Evolutionary conservation across 2,329 filamentous ascomycete species (phyloP).

Genomic region (Ilyonectria destructans): DNA sequence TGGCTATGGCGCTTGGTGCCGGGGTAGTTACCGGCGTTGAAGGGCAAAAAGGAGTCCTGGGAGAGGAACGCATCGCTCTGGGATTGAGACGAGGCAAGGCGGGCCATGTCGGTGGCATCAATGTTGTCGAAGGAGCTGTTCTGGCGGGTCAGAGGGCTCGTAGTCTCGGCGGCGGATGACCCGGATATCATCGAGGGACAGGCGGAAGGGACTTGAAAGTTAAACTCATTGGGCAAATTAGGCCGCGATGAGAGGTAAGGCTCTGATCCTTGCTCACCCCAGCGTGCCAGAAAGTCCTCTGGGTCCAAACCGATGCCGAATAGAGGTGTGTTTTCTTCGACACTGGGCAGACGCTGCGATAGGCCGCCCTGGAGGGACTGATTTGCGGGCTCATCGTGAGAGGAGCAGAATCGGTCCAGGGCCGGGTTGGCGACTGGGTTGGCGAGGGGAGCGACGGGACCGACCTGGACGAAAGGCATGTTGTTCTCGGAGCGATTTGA

Average conservation of each 20-base stretch:
- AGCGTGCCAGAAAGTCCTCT: slow-evolving; percentile 56
- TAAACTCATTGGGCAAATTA: slow-evolving; percentile 45
- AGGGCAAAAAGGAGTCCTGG: slow-evolving; percentile 44
- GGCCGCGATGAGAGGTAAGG: slow-evolving; percentile 47
- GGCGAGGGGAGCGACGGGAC: slow-evolving; percentile 53
- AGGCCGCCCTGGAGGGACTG: slow-evolving; percentile 41
- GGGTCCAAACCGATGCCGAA: slow-evolving; percentile 58
- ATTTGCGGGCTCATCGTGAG: slow-evolving; percentile 52
- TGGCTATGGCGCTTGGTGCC: slow-evolving; percentile 51
- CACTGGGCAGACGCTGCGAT: slow-evolving; percentile 53
- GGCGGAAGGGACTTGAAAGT: slow-evolving; percentile 53
- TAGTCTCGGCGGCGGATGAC: slow-evolving; percentile 56
- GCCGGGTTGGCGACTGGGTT: slow-evolving; percentile 47
- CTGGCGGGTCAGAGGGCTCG: slow-evolving; percentile 60
- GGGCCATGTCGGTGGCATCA: slow-evolving; percentile 55
- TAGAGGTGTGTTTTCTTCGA: slow-evolving; percentile 54
- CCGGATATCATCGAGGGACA: slow-evolving; percentile 63
- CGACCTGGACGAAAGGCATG: slow-evolving; percentile 57
- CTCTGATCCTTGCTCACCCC: slow-evolving; percentile 41
- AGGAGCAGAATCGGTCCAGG: slow-evolving; percentile 52
- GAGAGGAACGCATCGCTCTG: slow-evolving; percentile 42
- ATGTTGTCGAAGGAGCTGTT: slow-evolving; percentile 59
- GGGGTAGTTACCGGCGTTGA: slow-evolving; percentile 39
- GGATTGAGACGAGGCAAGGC: slow-evolving; percentile 58
- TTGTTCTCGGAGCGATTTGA: slow-evolving; percentile 60